Evolutionary conservation across 805 yeast genomes (phyloP), one percentile per base, ranked within the genome.

Genomic region (Ogataea degrootiae): DNA sequence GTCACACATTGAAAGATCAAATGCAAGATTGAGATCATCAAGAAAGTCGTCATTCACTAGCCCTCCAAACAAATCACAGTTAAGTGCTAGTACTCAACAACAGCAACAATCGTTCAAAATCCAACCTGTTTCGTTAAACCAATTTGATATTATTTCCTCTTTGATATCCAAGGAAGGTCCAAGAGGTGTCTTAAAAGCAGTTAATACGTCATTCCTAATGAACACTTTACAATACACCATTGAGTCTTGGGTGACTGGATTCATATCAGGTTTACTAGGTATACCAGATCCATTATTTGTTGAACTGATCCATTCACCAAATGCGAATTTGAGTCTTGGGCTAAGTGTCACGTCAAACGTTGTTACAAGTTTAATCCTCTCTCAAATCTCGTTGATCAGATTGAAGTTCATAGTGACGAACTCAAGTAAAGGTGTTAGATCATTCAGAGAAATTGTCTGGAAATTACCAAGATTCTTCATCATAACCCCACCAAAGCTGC

Each of bases 191-290:
- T 82, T 87, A 72, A 75, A 87, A 58, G 88, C 90, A 11, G 76
- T 82, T 37, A 85, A 87, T 61, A 85, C 96, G 2, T 76, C 96
- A 0, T 92, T 90, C 58, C 73, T 94, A 17, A 76, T 85, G 61
- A 84, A 78, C 45, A 85, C 96, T 0, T 70, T 89, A 17, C 79
- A 84, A 2, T 79, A 82, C 42, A 85, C 96, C 0, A 69, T 90
- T 41, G 92, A 87, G 60, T 88, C 96, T 1, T 91, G 98, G 97
- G 73, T 90, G 42, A 85, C 95, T 0, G 97, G 97, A 4, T 79
- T 91, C 52, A 62, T 90, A 7, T 83, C 96, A 5, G 94, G 97
- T 2, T 69, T 87, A 41, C 65, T 87, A 44, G 84, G 86, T 17
- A 79, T 89, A 31, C 96, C 97, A 0, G 97, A 91, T 62, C 97